Conservation (phyloP, 257 asterid genomes). For the Nicotiana tabacum region DNA sequence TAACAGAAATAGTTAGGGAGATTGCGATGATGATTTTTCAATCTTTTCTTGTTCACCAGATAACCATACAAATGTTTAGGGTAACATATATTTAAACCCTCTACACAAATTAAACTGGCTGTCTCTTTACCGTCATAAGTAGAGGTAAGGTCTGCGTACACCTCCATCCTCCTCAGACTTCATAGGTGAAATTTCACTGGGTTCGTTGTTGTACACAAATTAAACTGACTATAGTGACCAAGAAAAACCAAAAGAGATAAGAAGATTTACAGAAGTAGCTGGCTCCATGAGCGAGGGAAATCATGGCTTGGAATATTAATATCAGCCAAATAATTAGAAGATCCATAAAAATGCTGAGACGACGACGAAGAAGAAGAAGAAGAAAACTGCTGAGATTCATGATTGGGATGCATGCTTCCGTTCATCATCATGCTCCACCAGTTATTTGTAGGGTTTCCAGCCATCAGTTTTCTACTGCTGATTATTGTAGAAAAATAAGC, state of each 20-base stretch:
- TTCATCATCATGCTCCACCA: slow-evolving; percentile 57
- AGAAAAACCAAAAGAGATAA: background rate
- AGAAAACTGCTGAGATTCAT: slow-evolving; percentile 19
- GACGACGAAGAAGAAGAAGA: slow-evolving; percentile 5
- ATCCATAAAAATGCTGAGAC: slow-evolving; percentile 23
- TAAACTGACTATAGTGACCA: too few species aligned
- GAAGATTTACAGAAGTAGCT: slow-evolving; percentile 23
- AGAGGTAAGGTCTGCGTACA: accelerated
- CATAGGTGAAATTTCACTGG: too few species aligned
- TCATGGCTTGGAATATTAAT: slow-evolving; percentile 20
- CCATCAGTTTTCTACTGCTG: slow-evolving; percentile 32
- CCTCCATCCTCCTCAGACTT: too few species aligned
- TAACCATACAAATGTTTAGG: background rate
- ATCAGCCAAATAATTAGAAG: slow-evolving; percentile 25
- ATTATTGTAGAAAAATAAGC: background rate
- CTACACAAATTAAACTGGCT: background rate
- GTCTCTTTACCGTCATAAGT: too few species aligned
- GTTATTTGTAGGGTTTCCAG: slow-evolving; percentile 79
- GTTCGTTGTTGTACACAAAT: too few species aligned
- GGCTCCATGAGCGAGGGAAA: slow-evolving; percentile 14
- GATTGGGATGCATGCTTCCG: slow-evolving; percentile 27
- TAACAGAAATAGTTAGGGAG: background rate
- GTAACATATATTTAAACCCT: background rate
- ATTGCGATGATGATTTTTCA: background rate
- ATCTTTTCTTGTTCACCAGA: too few species aligned